A percentile compares a stretch with the other conserved stretches of the same genome.
Evolutionary conservation across 2,329 filamentous ascomycete species (phyloP).

Genomic region (Onygenales sp.): DNA sequence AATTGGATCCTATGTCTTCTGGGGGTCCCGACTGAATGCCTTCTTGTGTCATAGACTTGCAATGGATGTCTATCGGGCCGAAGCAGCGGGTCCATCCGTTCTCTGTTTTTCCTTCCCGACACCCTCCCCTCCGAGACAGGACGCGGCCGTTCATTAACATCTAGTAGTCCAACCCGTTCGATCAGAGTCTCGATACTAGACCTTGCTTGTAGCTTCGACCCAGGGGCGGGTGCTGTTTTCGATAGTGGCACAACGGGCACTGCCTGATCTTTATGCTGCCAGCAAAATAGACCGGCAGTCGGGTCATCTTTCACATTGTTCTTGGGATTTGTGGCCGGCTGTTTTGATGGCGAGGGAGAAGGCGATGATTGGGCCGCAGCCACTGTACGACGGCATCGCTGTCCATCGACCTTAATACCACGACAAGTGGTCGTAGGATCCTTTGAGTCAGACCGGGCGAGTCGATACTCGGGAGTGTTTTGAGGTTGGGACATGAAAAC

Average conservation of each 20-base stretch:
- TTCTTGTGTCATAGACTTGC: not conserved
- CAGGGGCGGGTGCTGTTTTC: slow-evolving; percentile 38
- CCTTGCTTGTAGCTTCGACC: slow-evolving; percentile 53
- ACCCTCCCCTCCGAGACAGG: not conserved
- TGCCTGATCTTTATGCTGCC: slow-evolving; percentile 91
- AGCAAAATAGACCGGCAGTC: slow-evolving; percentile 59
- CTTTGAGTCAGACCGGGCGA: slow-evolving; percentile 74
- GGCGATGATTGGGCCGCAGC: slow-evolving; percentile 17
- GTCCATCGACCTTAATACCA: slow-evolving; percentile 74
- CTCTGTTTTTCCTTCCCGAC: not conserved
- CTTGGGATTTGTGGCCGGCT: not conserved
- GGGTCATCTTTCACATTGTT: slow-evolving; percentile 10
- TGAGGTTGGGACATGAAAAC: slow-evolving; percentile 53
- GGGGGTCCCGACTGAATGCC: slow-evolving; percentile 2
- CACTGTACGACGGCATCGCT: slow-evolving; percentile 69
- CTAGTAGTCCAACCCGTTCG: slow-evolving; percentile 66
- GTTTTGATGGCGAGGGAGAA: slow-evolving; percentile 17
- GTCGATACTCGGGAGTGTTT: slow-evolving; percentile 69
- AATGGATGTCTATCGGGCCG: not conserved
- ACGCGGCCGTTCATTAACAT: slow-evolving; percentile 39
- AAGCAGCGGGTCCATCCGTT: not conserved
- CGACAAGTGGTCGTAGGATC: slow-evolving; percentile 76
- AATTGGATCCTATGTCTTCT: not conserved
- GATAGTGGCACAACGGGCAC: slow-evolving; percentile 11
- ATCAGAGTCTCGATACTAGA: slow-evolving; percentile 82